phyloP scores from a whole-genome alignment of 1,284 basidiomycete genomes.

The Melampsora larici-populina region DNA sequence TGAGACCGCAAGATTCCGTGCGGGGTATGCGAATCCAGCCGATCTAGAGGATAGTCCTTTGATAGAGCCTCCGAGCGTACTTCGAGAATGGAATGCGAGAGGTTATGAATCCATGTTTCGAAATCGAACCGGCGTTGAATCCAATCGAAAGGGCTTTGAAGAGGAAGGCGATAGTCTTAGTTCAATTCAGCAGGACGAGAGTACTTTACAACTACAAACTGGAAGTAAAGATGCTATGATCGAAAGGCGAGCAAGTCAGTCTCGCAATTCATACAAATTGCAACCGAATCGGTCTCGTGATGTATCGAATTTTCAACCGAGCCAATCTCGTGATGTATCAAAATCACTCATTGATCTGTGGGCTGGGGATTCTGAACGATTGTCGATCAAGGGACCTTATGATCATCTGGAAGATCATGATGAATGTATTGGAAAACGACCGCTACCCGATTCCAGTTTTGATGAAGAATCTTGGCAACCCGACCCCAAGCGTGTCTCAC shows the following conservation, averaged over 20 bases:
- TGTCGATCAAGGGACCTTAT: background rate
- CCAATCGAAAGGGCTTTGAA: slow-evolving; percentile 2
- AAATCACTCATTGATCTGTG: slow-evolving; percentile 30
- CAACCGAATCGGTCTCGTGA: too few species aligned
- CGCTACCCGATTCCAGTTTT: background rate
- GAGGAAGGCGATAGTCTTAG: background rate
- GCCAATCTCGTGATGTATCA: slow-evolving; percentile 13
- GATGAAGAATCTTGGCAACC: background rate
- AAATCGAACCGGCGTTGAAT: slow-evolving; percentile 8
- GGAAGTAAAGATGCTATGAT: background rate
- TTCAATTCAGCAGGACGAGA: background rate
- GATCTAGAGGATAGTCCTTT: slow-evolving; percentile 40
- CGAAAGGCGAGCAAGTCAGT: background rate
- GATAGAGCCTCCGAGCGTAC: slow-evolving; percentile 36
- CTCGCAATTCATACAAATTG: too few species aligned
- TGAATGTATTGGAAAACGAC: background rate
- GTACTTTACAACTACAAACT: background rate
- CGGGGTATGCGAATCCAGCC: slow-evolving; percentile 37
- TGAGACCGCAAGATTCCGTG: slow-evolving; percentile 46
- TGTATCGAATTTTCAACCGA: too few species aligned
- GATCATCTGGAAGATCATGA: background rate
- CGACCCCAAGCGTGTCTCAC: background rate
- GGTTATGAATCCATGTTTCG: slow-evolving; percentile 35
- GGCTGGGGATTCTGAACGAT: background rate
- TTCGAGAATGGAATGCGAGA: slow-evolving; percentile 38